Evolutionary conservation across 441 rosid genomes (phyloP).

Genomic region (Aquilaria agallochum): DNA sequence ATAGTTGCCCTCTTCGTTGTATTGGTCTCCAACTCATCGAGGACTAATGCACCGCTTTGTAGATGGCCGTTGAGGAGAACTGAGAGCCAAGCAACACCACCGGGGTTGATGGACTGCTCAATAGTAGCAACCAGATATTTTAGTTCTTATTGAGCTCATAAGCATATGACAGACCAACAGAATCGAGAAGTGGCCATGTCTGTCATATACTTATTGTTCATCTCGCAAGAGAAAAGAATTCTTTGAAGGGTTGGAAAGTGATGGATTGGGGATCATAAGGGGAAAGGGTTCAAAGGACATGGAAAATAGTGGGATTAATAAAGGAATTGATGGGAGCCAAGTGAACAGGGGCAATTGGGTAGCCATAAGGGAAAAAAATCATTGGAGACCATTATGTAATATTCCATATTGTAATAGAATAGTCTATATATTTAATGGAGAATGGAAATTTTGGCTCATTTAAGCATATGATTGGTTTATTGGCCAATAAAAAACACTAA

Average conservation of each 20-base stretch:
- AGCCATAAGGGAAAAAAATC: constrained; percentile 7
- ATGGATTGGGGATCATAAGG: constrained; percentile 34
- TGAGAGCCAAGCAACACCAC: constrained; percentile 36
- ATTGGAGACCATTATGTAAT: too few relatives aligned
- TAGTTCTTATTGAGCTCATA: constrained; percentile 37
- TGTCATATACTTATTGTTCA: constrained; percentile 48
- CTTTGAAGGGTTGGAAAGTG: constrained; percentile 44
- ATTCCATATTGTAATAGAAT: too few relatives aligned
- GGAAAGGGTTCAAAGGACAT: constrained; percentile 1
- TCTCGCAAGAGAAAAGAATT: constrained; percentile 44
- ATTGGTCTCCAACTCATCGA: constrained; percentile 29
- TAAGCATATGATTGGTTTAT: too few relatives aligned
- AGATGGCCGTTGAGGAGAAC: constrained; percentile 30
- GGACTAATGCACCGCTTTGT: constrained; percentile 29
- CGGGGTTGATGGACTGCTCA: constrained; percentile 35
- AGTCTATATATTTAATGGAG: too few relatives aligned
- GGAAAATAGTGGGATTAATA: constrained; percentile 9
- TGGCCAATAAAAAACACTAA: too few relatives aligned
- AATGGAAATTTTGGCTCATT: too few relatives aligned
- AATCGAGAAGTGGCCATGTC: constrained; percentile 34
- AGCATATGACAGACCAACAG: constrained; percentile 34
- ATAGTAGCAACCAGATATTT: constrained; percentile 24
- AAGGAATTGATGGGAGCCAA: constrained; percentile 15
- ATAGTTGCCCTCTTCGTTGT: constrained; percentile 29
- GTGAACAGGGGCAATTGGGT: constrained; percentile 15